Conservation (phyloP, 148 eudicot genomes). For the Fagopyrum esculentum region DNA sequence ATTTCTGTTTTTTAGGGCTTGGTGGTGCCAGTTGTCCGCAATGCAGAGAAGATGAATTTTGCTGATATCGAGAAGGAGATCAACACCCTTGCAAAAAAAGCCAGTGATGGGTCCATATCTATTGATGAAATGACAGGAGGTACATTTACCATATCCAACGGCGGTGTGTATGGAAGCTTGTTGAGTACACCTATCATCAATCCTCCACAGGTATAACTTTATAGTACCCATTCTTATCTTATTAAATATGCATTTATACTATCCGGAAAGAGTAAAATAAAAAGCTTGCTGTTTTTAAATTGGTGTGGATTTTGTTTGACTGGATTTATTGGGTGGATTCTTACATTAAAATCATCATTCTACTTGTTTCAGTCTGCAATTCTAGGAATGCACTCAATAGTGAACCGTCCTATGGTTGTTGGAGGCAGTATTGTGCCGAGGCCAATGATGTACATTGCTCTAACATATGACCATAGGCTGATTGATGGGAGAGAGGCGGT, state of each 20-base stretch:
- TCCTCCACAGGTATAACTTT: slow-evolving; percentile 79
- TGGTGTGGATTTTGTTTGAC: neutral
- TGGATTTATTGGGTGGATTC: neutral
- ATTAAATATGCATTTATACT: neutral
- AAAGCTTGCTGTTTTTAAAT: neutral
- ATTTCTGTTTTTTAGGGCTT: slow-evolving; percentile 50
- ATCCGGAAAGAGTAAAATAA: neutral
- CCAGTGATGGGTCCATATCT: slow-evolving; percentile 70
- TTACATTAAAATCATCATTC: neutral
- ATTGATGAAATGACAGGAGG: slow-evolving; percentile 98
- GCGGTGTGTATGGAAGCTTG: slow-evolving; percentile 97
- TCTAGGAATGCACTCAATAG: slow-evolving; percentile 56
- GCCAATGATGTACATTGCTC: slow-evolving; percentile 96
- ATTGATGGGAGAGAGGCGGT: slow-evolving; percentile 96
- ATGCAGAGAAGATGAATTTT: slow-evolving; percentile 79
- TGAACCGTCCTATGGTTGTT: slow-evolving; percentile 53
- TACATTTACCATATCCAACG: slow-evolving; percentile 88
- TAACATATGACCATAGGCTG: slow-evolving; percentile 94
- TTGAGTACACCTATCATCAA: slow-evolving; percentile 94
- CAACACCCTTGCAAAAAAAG: slow-evolving; percentile 83
- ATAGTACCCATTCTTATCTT: neutral
- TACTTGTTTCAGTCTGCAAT: slow-evolving; percentile 38
- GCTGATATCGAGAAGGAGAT: slow-evolving; percentile 90
- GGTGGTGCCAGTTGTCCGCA: slow-evolving; percentile 89
- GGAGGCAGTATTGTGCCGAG: slow-evolving; percentile 64